Evolutionary conservation across 2,329 filamentous ascomycete genomes (phyloP).

Genomic region (Talaromyces verruculosus): DNA sequence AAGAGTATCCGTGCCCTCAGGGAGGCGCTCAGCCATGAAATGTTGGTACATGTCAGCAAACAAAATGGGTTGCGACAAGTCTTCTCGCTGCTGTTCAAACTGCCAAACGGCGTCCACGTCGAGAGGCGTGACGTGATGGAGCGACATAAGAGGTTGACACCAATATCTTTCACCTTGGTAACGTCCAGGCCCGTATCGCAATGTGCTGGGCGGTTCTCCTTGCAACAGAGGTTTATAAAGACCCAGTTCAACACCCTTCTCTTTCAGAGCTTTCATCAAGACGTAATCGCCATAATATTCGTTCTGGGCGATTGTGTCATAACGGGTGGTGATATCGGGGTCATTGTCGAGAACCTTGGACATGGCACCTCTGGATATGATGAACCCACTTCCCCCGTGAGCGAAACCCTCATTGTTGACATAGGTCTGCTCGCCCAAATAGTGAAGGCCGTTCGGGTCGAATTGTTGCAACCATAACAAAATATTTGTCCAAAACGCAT

Average conservation of each 20-base stretch:
- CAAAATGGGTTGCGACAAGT: slow-evolving; percentile 39
- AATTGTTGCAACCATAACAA: slow-evolving; percentile 50
- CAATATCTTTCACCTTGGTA: slow-evolving; percentile 43
- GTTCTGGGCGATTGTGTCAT: slow-evolving; percentile 44
- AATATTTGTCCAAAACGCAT: slow-evolving; percentile 56
- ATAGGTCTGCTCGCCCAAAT: slow-evolving; percentile 53
- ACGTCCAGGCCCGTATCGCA: slow-evolving; percentile 43
- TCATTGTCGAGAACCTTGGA: slow-evolving; percentile 47
- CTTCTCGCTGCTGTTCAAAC: slow-evolving; percentile 50
- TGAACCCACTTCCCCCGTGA: slow-evolving; percentile 57
- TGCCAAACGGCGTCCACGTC: slow-evolving; percentile 55
- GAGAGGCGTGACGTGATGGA: slow-evolving; percentile 57
- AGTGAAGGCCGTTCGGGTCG: slow-evolving; percentile 47
- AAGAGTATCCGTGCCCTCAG: slow-evolving; percentile 32
- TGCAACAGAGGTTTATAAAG: slow-evolving; percentile 54
- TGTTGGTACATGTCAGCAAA: slow-evolving; percentile 54
- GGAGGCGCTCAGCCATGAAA: slow-evolving; percentile 50
- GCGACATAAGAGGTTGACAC: slow-evolving; percentile 59
- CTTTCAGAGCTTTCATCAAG: slow-evolving; percentile 49
- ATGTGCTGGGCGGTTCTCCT: slow-evolving; percentile 55
- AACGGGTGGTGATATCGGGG: slow-evolving; percentile 49
- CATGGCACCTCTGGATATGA: slow-evolving; percentile 55
- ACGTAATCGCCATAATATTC: slow-evolving; percentile 57
- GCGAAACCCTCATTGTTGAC: slow-evolving; percentile 50
- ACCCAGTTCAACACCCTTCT: slow-evolving; percentile 50